Percentiles rank a stretch among this genome's conserved stretches.
Evolutionary conservation across 225 moss, liverwort and hornwort genomes (phyloP).

Genomic region (Asterella californica): DNA sequence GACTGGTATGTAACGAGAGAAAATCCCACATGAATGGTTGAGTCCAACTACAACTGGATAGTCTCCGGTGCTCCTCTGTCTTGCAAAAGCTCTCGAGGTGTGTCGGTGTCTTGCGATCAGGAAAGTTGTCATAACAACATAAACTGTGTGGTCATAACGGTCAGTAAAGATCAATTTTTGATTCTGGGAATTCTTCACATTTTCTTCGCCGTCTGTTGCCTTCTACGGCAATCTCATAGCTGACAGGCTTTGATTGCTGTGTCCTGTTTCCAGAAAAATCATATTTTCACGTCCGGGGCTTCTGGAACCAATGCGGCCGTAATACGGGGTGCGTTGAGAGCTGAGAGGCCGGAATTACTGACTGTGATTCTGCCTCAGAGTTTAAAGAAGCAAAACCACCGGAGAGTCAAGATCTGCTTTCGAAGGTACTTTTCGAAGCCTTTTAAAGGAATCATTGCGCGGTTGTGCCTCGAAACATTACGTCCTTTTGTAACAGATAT

Average conservation of each 20-base stretch:
- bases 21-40: too few species aligned
- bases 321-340: slow-evolving; percentile 93
- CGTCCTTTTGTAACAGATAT: neutral
- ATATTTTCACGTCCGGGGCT: slow-evolving; percentile 96
- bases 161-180: too few species aligned
- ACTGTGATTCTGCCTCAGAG: too few species aligned
- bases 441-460: neutral
- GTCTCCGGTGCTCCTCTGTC: too few species aligned
- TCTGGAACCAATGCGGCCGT: slow-evolving; percentile 99
- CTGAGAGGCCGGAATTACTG: slow-evolving; percentile 89
- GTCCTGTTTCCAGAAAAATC: slow-evolving; percentile 65
- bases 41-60: too few species aligned
- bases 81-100: too few species aligned
- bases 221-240: neutral
- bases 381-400: slow-evolving; percentile 96
- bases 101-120: too few species aligned
- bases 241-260: neutral
- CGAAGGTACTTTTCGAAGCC: slow-evolving; percentile 50
- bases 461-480: neutral
- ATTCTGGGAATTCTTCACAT: neutral
- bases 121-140: too few species aligned
- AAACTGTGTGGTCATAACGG: too few species aligned
- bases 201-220: neutral
- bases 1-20: too few species aligned
- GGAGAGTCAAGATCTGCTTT: slow-evolving; percentile 91